phyloP scores from a whole-genome alignment of 2,329 filamentous ascomycete genomes.

The Exutisphaerella laricina region DNA sequence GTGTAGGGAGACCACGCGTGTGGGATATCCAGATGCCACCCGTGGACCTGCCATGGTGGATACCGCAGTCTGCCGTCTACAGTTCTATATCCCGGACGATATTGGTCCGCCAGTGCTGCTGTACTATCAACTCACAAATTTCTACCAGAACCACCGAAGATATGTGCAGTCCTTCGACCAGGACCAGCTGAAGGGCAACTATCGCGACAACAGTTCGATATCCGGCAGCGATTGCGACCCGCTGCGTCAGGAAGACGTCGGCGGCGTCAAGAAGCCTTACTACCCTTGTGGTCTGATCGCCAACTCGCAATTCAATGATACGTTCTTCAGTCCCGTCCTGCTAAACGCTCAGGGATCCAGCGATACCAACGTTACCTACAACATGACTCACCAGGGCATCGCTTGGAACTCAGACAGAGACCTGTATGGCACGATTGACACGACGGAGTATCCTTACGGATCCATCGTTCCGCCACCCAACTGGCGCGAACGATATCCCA shows the following conservation, averaged over 20 bases:
- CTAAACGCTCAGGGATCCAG: slow-evolving; percentile 47
- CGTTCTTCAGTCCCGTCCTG: slow-evolving; percentile 61
- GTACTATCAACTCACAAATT: slow-evolving; percentile 95
- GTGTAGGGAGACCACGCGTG: slow-evolving; percentile 21
- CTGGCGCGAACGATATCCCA: slow-evolving; percentile 66
- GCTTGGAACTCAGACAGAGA: slow-evolving; percentile 80
- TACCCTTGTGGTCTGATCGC: slow-evolving; percentile 96
- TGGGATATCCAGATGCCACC: slow-evolving; percentile 19
- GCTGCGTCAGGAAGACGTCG: slow-evolving; percentile 41
- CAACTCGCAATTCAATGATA: slow-evolving; percentile 96
- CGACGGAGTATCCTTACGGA: slow-evolving; percentile 57
- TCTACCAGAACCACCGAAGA: slow-evolving; percentile 97
- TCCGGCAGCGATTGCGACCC: slow-evolving; percentile 68
- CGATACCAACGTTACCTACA: slow-evolving; percentile 52
- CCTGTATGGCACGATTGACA: slow-evolving; percentile 56
- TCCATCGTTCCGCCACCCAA: slow-evolving; percentile 79
- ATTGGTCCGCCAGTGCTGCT: slow-evolving; percentile 79
- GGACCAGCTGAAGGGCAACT: slow-evolving; percentile 72
- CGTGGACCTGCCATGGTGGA: slow-evolving; percentile 21
- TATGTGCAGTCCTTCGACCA: slow-evolving; percentile 88
- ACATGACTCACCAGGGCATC: slow-evolving; percentile 72
- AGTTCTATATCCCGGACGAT: slow-evolving; percentile 72
- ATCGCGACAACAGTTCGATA: slow-evolving; percentile 57
- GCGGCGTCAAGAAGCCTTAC: slow-evolving; percentile 58
- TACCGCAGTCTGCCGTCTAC: slow-evolving; percentile 61